These are phyloP conservation scores for Penicillium lagena DNA, from an alignment of 495 filamentous ascomycete genomes.

Conservation along the genomic window DNA sequence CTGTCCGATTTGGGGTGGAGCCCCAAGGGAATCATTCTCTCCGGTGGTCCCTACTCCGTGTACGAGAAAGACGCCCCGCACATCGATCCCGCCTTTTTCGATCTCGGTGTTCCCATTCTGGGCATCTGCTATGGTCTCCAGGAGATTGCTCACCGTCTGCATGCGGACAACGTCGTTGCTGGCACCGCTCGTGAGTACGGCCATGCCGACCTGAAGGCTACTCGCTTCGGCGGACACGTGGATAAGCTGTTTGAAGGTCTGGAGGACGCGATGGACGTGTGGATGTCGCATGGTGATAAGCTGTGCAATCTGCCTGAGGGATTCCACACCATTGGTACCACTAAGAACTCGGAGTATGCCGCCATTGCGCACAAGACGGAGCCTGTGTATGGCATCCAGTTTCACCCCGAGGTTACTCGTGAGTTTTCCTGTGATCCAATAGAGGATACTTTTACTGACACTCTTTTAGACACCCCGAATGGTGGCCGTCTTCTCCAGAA, in stretches of 20 bases:
- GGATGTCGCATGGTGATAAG: slow-evolving; percentile 24
- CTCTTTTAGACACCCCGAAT: slow-evolving; percentile 12
- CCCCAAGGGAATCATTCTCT: slow-evolving; percentile 56
- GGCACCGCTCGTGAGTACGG: slow-evolving; percentile 13
- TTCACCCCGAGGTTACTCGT: slow-evolving; percentile 20
- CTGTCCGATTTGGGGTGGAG: slow-evolving; percentile 69
- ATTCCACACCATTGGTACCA: slow-evolving; percentile 11
- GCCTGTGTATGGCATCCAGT: slow-evolving; percentile 17
- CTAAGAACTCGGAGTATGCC: slow-evolving; percentile 18
- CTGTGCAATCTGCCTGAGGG: slow-evolving; percentile 17
- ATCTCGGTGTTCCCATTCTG: slow-evolving; percentile 16
- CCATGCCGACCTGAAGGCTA: slow-evolving; percentile 14
- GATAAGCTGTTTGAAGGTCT: slow-evolving; percentile 18
- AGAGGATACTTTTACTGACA: slow-evolving; percentile 1
- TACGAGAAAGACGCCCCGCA: slow-evolving; percentile 19
- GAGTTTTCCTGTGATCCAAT: neutral
- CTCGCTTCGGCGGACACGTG: slow-evolving; percentile 10
- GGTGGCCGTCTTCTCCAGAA: slow-evolving; percentile 14
- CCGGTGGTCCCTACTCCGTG: slow-evolving; percentile 18
- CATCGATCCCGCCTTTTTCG: slow-evolving; percentile 19
- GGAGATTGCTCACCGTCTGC: slow-evolving; percentile 15
- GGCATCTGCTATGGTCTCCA: slow-evolving; percentile 16
- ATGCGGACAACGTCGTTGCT: slow-evolving; percentile 14
- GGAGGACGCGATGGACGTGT: slow-evolving; percentile 16
- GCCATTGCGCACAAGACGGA: slow-evolving; percentile 13